phyloP scores from a whole-genome alignment of 352 stramenopile genomes.

The Globisporangium uncinulatum region DNA sequence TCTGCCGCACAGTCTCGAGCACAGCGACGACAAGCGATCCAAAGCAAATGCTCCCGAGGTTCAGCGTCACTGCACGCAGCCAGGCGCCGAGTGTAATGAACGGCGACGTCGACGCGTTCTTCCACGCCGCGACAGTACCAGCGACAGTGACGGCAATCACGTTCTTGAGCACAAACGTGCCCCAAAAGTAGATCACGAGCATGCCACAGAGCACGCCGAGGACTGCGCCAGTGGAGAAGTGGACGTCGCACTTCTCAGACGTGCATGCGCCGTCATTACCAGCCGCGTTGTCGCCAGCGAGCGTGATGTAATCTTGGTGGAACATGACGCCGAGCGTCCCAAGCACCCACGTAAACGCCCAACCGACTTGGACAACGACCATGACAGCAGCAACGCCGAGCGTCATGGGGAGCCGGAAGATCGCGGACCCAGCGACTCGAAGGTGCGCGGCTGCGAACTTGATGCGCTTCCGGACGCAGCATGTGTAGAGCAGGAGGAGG shows the following conservation, averaged over 20 bases:
- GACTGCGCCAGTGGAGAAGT: conserved; percentile 36
- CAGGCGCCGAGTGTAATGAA: conserved; percentile 77
- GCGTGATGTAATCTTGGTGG: conserved; percentile 58
- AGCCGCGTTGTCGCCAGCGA: conserved; percentile 16
- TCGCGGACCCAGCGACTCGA: conserved; percentile 77
- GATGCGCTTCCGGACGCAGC: conserved; percentile 79
- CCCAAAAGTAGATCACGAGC: conserved; percentile 93
- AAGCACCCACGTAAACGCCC: conserved; percentile 82
- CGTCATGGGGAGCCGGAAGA: conserved; percentile 83
- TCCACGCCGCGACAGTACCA: conserved; percentile 89
- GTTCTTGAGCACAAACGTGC: conserved; percentile 81
- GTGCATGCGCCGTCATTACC: conserved; percentile 27
- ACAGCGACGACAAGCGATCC: conserved; percentile 90
- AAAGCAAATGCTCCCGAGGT: conserved; percentile 92
- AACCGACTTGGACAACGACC: conserved; percentile 83
- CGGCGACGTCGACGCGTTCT: conserved; percentile 60
- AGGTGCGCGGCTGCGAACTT: conserved; percentile 91
- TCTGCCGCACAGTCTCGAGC: conserved; percentile 70
- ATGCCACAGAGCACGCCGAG: conserved; percentile 82
- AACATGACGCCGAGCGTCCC: conserved; percentile 81
- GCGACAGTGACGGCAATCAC: conserved; percentile 87
- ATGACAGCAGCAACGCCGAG: conserved; percentile 79
- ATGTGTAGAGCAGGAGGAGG: conserved; percentile 51
- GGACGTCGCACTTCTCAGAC: conserved; percentile 37
- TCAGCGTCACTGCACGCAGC: conserved; percentile 79